Evolutionary conservation across 306 rosid genomes (phyloP), one percentile per base, ranked within the genome.

Genomic region (Fagus sylvatica): DNA sequence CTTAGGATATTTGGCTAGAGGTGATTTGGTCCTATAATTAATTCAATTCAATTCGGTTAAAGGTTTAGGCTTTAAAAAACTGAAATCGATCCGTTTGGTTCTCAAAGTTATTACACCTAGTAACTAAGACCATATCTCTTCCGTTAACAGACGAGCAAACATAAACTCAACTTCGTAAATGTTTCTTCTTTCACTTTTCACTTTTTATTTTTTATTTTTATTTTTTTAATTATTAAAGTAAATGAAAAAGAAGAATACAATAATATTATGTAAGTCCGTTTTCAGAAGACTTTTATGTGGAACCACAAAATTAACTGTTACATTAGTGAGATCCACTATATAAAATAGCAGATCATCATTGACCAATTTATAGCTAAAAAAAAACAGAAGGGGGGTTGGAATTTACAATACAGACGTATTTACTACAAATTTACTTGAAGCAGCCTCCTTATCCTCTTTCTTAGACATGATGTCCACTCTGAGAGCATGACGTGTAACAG

Each of bases 401-500:
- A 79, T 64, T 73, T 79, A 84, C 80, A 80, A 77, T 74, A 89
- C 75, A 42, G 81, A 84, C 56, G 41, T 79, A 72, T 78, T 76
- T 80, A 83, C 77, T 80, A 67, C 78, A 73, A 69, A 80, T 62
- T 85, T 83, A 81, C 39, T 62, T 68, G 80, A 65, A 66, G 83
- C 77, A 75, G 87, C 74, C 42, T 55, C 74, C 28, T n/a, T 73
- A 78, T 48, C 87, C 17, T 77, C 90, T 64, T 78, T 84, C 74
- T 66, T 82, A 74, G 85, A 77, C 77, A 48, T 70, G 55, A 56
- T n/a, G 70, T 83, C 88, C 82, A 70, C 54, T 84, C 76, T 85
- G 79, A 84, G 85, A 76, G 90, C 80, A 53, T 59, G 81, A 64
- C 84, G 84, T 57, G 88, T 54, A 49, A 87, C 41, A 30, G 75